Conservation (phyloP, 23 red algal genomes). For the Chondrus crispus region DNA sequence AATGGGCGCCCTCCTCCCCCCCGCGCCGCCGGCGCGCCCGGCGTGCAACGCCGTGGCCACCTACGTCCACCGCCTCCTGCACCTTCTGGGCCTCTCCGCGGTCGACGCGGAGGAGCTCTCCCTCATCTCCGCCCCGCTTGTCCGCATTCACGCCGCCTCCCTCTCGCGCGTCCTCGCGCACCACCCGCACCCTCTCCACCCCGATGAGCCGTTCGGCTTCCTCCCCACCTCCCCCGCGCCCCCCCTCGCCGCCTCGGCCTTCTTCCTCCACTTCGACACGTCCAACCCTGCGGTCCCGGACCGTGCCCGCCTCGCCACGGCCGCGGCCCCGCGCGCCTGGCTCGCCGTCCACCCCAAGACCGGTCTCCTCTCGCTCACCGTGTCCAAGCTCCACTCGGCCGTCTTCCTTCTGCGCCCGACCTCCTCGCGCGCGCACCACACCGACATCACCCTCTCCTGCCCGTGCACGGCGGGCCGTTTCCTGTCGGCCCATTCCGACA, state of each 20-base stretch:
- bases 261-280: conserved; percentile 67
- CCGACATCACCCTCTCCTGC: background rate
- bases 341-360: conserved; percentile 45
- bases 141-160: conserved; percentile 14
- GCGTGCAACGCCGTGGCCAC: conserved; percentile 51
- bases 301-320: conserved; percentile 50
- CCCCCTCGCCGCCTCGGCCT: conserved; percentile 17
- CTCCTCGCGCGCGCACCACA: background rate
- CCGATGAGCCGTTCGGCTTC: conserved; percentile 54
- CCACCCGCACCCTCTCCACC: background rate
- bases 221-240: background rate
- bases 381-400: conserved; percentile 6
- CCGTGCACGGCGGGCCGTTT: conserved; percentile 32
- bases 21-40: too few relatives aligned
- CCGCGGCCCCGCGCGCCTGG: conserved; percentile 46
- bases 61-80: conserved; percentile 56
- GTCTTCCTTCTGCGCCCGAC: conserved; percentile 8
- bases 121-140: conserved; percentile 40
- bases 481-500: conserved; percentile 5
- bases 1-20: too few relatives aligned
- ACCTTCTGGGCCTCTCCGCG: conserved; percentile 41
- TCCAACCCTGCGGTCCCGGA: conserved; percentile 25
- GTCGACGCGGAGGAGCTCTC: conserved; percentile 48
- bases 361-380: conserved; percentile 31
- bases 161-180: conserved; percentile 43